Evolutionary conservation across 768 basidiomycete genomes (phyloP), one percentile per base, ranked within the genome.

Genomic region (Tulasnella sp.): DNA sequence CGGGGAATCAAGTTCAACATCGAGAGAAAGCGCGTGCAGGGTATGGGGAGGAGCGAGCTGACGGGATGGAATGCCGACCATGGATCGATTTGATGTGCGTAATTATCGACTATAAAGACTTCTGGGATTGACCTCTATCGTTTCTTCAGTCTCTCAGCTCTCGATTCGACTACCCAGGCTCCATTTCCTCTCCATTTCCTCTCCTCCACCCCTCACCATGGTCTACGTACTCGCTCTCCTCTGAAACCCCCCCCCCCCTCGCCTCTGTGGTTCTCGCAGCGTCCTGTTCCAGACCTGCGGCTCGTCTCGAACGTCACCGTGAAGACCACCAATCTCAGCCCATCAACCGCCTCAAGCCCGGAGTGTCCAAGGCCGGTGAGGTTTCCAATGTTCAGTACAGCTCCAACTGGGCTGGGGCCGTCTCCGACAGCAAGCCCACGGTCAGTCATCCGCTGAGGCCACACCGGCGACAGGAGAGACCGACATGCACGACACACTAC

Each of bases 391-490:
- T 59, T 50, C 66, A 66, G 63, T 69, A 67, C 68, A 69, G 67
- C 64, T 61, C 63, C 27, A 72, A 72, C 69, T 73, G 72, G 72
- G 65, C 72, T 43, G 71, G 72, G 29, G 70, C 70, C 27, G 69
- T 70, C 43, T 69, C 65, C 59, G 65, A 66, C 55, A 60, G 66
- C 25, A 50, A 64, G 51, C 49, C 63, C 8, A 68, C 70, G 19
- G 38, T 64, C 59, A 4, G 38, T 27, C 11, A 63, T 64, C 48
- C 25, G 4, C 12, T 11, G 11, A 15, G 5, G 21, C 12, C 22
- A 21, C 8, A 22, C 0, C 27, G 31, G 51, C 49, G 4, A 25
- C 5, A 31, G 1, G n/a, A 41, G 19, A 1, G 46, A 29, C 5
- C 12, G n/a, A 11, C 21, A 15, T 9, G n/a, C 12, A 21, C 22